phyloP scores from a whole-genome alignment of 495 filamentous ascomycete genomes.

The Podospora tetraspora region DNA sequence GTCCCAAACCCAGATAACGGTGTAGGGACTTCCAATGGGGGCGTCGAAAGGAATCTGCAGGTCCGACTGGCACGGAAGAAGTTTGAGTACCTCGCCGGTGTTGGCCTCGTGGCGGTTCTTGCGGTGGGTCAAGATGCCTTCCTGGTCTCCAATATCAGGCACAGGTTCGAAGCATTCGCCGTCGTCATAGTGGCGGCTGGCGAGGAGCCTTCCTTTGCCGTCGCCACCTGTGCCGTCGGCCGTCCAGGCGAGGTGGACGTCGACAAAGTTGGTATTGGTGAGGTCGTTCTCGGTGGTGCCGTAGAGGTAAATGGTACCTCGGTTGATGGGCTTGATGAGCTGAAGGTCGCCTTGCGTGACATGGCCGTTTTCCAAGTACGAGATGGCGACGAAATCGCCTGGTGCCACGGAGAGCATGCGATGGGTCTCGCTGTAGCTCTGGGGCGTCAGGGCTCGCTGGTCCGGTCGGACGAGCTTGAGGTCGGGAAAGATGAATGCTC shows the following conservation, averaged over 20 bases:
- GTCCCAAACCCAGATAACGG: constrained; percentile 91
- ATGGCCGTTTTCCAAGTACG: constrained; percentile 85
- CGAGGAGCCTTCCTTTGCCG: constrained; percentile 63
- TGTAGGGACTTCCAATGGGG: constrained; percentile 50
- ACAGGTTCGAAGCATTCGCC: constrained; percentile 73
- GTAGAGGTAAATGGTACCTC: constrained; percentile 76
- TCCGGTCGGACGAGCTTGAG: constrained; percentile 38
- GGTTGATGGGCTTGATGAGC: constrained; percentile 56
- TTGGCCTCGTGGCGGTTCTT: constrained; percentile 32
- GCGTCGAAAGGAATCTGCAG: constrained; percentile 59
- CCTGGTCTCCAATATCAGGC: constrained; percentile 19
- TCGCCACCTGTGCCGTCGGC: constrained; percentile 71
- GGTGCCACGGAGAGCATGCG: constrained; percentile 61
- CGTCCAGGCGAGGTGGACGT: constrained; percentile 71
- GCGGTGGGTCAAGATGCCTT: constrained; percentile 50
- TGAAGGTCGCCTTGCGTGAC: constrained; percentile 47
- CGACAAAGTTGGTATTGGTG: constrained; percentile 54
- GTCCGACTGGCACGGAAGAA: constrained; percentile 71
- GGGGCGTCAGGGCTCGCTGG: constrained; percentile 39
- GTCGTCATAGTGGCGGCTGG: constrained; percentile 73
- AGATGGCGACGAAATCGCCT: constrained; percentile 64
- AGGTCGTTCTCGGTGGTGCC: constrained; percentile 58
- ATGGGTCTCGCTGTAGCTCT: constrained; percentile 47
- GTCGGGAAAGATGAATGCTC: constrained; percentile 25
- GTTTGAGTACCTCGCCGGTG: constrained; percentile 23